Percentiles rank a stretch among this genome's conserved stretches.
phyloP scores from a whole-genome alignment of 192 early-diverging fungal genomes.

The Coemansia sp. region DNA sequence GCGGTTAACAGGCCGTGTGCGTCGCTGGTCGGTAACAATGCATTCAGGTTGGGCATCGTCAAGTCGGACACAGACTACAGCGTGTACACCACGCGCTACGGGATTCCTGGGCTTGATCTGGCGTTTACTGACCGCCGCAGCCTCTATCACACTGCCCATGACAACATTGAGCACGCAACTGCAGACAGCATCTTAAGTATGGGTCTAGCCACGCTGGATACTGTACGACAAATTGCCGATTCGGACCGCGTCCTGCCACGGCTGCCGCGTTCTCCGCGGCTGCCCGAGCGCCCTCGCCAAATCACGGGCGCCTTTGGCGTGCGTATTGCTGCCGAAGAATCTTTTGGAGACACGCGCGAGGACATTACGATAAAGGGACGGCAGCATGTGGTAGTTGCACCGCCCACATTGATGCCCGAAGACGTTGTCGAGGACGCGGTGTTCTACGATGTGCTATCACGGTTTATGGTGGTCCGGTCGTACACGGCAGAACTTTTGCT shows the following conservation, averaged over 20 bases:
- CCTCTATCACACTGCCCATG: slow-evolving; percentile 62
- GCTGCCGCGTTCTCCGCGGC: slow-evolving; percentile 30
- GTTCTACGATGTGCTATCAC: slow-evolving; percentile 44
- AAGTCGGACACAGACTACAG: slow-evolving; percentile 66
- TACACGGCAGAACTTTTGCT: slow-evolving; percentile 28
- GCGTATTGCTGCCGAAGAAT: slow-evolving; percentile 15
- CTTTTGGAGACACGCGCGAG: slow-evolving; percentile 13
- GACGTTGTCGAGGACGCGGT: slow-evolving; percentile 20
- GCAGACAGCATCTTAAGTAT: slow-evolving; percentile 59
- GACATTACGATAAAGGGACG: neutral
- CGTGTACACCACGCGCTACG: slow-evolving; percentile 54
- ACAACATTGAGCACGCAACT: slow-evolving; percentile 54
- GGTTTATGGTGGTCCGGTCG: slow-evolving; percentile 44
- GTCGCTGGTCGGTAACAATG: slow-evolving; percentile 62
- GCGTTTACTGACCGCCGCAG: slow-evolving; percentile 62
- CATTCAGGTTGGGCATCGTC: slow-evolving; percentile 58
- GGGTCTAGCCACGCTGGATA: slow-evolving; percentile 55
- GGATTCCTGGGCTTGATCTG: slow-evolving; percentile 64
- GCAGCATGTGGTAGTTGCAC: slow-evolving; percentile 8
- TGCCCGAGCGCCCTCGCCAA: slow-evolving; percentile 14
- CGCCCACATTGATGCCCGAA: neutral
- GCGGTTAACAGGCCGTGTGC: slow-evolving; percentile 51
- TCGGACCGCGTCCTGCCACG: slow-evolving; percentile 17
- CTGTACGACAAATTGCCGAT: slow-evolving; percentile 53
- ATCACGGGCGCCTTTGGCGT: neutral